Base-by-base conservation (phyloP, 2,329 filamentous ascomycete genomes). In the Aspergillus texensis region DNA sequence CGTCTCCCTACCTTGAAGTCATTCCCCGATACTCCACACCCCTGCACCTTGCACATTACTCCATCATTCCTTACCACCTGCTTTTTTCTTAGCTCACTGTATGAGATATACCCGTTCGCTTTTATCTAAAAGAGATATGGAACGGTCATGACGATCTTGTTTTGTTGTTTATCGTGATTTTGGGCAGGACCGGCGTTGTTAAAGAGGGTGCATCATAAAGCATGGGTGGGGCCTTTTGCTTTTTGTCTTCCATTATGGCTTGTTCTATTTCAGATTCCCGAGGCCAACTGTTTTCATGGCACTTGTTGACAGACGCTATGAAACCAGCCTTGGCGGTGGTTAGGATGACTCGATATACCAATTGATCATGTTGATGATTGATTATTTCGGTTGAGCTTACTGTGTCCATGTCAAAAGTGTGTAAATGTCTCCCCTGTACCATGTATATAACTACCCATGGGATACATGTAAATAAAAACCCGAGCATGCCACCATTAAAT, bases 131-230 rank as follows among this genome's bases (percentile, higher is more conserved):
- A 14, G 52, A 24, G 52, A 55, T 55, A 36, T 39, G 52, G 52
- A 36, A 55, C 52, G 52, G 52, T 39, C 52, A 55, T 55, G 32
- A 55, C 24, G 52, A 55, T 55, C 52, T 55, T 55, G 30, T 54
- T 57, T 41, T 57, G 45, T 36, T 52, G 11, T 57, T 58, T 52
- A 21, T 57, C 34, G 39, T 30, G 24, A 21, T 61, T 60, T 57
- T 59, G 61, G 58, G 46, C 57, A 36, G 62, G 62, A 60, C 57
- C 55, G 68, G 68, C 68, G 68, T 69, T 68, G 57, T 64, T 64
- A 32, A 65, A 64, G 63, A 69, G 62, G 45, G 66, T 65, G 67
- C 67, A 69, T 69, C 55, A 63, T 63, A 62, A 58, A 65, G 66
- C 64, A 69, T 69, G 64, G 67, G 60, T 62, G 62, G 67, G 61